Conservation (phyloP, 306 rosid species). For the Sphenostylis stenocarpa region DNA sequence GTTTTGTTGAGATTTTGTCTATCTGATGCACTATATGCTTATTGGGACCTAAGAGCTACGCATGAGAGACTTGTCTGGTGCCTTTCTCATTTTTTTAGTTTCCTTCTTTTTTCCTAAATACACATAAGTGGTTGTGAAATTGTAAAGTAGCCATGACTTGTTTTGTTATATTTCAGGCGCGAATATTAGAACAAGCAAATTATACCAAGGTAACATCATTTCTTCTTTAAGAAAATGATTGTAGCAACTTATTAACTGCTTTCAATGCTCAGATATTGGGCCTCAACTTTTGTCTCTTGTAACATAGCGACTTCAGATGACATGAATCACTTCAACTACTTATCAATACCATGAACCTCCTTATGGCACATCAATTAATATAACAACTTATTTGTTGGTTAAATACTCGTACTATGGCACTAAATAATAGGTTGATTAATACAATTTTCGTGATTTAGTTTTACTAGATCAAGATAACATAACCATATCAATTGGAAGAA, state of each 20-base stretch:
- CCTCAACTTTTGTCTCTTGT: conserved; percentile 2
- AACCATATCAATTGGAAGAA: not conserved
- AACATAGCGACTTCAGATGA: not conserved
- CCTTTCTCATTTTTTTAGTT: not conserved
- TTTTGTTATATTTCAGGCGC: conserved; percentile 50
- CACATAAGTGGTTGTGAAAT: conserved; percentile 1
- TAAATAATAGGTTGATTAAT: not conserved
- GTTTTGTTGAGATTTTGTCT: conserved; percentile 4
- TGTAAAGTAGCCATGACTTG: conserved; percentile 19
- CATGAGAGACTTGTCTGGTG: not conserved
- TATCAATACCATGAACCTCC: not conserved
- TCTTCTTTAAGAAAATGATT: conserved; percentile 23
- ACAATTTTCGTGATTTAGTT: not conserved
- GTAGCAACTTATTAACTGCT: conserved; percentile 9
- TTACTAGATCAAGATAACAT: not conserved
- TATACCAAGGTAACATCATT: conserved; percentile 69
- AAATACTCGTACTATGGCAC: not conserved
- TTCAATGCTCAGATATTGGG: conserved; percentile 15
- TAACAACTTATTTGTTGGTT: conserved; percentile 8
- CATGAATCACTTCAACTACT: not conserved
- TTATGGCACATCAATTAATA: not conserved
- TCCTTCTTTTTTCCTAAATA: not conserved
- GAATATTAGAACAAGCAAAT: conserved; percentile 75
- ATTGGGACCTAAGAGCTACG: not conserved
- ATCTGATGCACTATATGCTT: not conserved